A percentile compares a stretch with the other conserved stretches of the same genome.
phyloP scores from a whole-genome alignment of 495 filamentous ascomycete species.

The Hypoxylon fragiforme region DNA sequence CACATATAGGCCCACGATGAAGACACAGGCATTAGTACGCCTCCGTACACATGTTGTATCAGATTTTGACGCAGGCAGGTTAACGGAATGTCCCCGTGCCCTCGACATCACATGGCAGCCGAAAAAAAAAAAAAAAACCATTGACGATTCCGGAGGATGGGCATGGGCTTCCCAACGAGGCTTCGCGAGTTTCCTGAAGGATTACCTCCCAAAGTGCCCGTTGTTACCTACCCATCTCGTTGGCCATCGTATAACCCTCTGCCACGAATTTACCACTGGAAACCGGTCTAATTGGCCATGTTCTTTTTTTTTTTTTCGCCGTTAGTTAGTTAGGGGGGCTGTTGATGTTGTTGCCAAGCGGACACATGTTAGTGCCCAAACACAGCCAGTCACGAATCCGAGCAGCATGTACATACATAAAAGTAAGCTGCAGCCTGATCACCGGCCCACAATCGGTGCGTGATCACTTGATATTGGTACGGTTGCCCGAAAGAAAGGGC shows the following conservation, averaged over 20 bases:
- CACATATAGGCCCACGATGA: constrained; percentile 15
- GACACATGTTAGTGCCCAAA: constrained; percentile 12
- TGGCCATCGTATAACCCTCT: constrained; percentile 25
- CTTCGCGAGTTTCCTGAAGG: too few species aligned
- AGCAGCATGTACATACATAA: too few species aligned
- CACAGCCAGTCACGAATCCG: constrained; percentile 10
- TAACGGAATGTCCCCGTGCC: background rate
- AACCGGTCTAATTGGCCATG: constrained; percentile 18
- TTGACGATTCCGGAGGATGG: constrained; percentile 9
- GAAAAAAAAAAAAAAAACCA: background rate
- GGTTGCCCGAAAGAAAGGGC: constrained; percentile 2
- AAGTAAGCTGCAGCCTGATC: constrained; percentile 13
- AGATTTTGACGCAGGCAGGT: background rate
- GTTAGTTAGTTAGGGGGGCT: too few species aligned
- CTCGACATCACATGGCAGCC: constrained; percentile 18
- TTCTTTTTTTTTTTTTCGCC: too few species aligned
- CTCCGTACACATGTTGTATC: background rate
- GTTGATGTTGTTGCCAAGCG: too few species aligned
- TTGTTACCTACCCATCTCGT: background rate
- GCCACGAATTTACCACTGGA: constrained; percentile 30
- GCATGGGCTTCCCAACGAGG: too few species aligned
- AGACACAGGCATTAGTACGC: background rate
- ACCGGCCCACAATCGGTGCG: constrained; percentile 12
- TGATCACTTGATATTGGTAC: constrained; percentile 5
- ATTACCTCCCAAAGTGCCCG: too few species aligned